Base-by-base conservation (phyloP, 768 basidiomycete genomes). In the Cyathus striatus region DNA sequence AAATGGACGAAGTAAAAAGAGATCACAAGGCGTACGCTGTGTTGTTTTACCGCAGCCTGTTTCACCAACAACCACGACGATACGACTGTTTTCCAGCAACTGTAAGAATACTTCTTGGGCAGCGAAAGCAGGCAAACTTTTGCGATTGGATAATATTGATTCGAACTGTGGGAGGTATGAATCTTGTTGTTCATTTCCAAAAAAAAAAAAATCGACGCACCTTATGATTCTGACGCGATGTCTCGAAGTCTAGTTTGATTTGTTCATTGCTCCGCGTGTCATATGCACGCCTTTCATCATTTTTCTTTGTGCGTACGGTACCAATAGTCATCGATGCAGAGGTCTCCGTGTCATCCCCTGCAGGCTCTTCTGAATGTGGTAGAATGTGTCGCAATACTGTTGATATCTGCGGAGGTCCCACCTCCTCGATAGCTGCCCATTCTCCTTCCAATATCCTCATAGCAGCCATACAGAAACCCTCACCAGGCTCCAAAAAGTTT, bases 41-140 rank as follows among this genome's bases (percentile, higher is more conserved):
- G 90, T 93, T 2, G 90, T 93, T 62, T 97, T 97, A 21, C 93
- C 93, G 40, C 86, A 90, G 38, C 93, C 87, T 40, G 90, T 92
- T 63, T 95, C 93, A 34, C 94, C 94, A 4, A 94, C 86, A 0
- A 96, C 84, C 0, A 97, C 76, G 1, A 93, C 75, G 3, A 85
- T 87, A 38, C 82, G 69, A 50, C 78, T 79, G 7, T 56, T 62
- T 26, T 76, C 68, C 6, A 96, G 63, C 17, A 70, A 55, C 12
- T 65, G 43, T 37, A 92, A 61, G 50, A 96, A 89, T 12, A 74
- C 65, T 17, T 78, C 72, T 54, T 75, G 75, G 9, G 79, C 76
- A 18, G 71, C 56, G 64, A 86, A 95, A 1, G 91, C 90, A 9
- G 94, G 94, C 14, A 96, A 69, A 43, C 69, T 75, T 52, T 66